These are phyloP conservation scores for Moniliophthora roreri DNA, from an alignment of 1,284 basidiomycete genomes.

Conservation along the genomic window DNA sequence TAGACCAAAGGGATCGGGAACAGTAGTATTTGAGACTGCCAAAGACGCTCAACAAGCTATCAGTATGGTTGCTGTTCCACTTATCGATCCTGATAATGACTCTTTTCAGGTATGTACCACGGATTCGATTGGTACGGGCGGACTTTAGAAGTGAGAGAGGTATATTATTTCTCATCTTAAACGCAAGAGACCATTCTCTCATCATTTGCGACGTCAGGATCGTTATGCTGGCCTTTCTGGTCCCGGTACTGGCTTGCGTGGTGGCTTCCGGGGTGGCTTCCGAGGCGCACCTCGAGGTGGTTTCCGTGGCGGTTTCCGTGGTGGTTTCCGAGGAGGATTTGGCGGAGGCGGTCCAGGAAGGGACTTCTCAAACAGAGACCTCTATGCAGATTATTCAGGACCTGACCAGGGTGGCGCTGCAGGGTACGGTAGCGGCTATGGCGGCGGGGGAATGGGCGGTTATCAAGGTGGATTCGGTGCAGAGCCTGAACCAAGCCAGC, in stretches of 20 bases:
- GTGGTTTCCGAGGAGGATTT: slow-evolving; percentile 27
- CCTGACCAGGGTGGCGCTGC: slow-evolving; percentile 23
- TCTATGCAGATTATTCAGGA: slow-evolving; percentile 29
- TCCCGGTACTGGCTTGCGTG: slow-evolving; percentile 44
- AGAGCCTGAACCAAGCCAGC: slow-evolving; percentile 83
- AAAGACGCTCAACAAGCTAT: slow-evolving; percentile 93
- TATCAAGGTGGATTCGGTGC: slow-evolving; percentile 35
- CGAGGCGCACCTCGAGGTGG: slow-evolving; percentile 46
- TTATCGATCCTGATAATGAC: slow-evolving; percentile 2
- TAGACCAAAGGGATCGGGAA: slow-evolving; percentile 91
- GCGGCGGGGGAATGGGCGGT: slow-evolving; percentile 38
- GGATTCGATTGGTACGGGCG: slow-evolving; percentile 95
- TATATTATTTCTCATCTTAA: slow-evolving; percentile 31
- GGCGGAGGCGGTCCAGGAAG: slow-evolving; percentile 31
- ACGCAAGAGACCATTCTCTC: too few relatives aligned
- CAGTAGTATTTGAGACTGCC: slow-evolving; percentile 90
- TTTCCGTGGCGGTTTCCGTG: slow-evolving; percentile 63
- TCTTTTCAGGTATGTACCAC: slow-evolving; percentile 80
- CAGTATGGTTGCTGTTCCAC: slow-evolving; percentile 49
- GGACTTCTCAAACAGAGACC: slow-evolving; percentile 21
- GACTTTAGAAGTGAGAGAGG: slow-evolving; percentile 90
- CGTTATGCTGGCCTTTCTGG: slow-evolving; percentile 83
- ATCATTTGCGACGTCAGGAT: slow-evolving; percentile 52
- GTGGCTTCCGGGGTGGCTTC: slow-evolving; percentile 35
- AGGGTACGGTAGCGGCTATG: slow-evolving; percentile 31